Conservation (phyloP, 352 stramenopile genomes). For the Elongisporangium prolatum region DNA sequence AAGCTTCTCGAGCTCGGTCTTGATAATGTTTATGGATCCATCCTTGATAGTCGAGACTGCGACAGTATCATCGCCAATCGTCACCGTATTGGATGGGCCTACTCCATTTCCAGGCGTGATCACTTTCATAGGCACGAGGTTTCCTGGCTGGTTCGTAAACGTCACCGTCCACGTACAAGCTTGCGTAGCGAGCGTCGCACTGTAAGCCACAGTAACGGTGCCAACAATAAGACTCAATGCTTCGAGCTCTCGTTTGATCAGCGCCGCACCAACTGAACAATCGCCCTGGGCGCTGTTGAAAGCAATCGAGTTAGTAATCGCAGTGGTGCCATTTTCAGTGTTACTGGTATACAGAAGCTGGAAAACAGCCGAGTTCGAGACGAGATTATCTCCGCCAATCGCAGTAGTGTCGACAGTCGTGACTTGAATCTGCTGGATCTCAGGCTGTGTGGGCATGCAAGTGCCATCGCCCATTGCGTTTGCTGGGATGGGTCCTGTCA, state of each 20-base stretch:
- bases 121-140: constrained; percentile 72
- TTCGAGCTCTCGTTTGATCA: constrained; percentile 51
- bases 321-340: constrained; percentile 31
- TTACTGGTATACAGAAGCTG: constrained; percentile 86
- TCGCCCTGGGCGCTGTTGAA: constrained; percentile 76
- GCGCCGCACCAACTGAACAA: constrained; percentile 62
- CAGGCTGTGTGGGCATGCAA: constrained; percentile 58
- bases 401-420: constrained; percentile 89
- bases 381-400: constrained; percentile 82
- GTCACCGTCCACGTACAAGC: constrained; percentile 88
- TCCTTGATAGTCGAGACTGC: constrained; percentile 65
- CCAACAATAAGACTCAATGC: constrained; percentile 32
- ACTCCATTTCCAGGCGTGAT: constrained; percentile 34
- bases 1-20: constrained; percentile 91
- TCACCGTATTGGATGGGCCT: constrained; percentile 30
- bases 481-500: constrained; percentile 82
- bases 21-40: constrained; percentile 91
- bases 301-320: constrained; percentile 74
- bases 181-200: constrained; percentile 41
- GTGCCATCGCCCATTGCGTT: constrained; percentile 55
- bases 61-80: constrained; percentile 81
- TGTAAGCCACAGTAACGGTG: constrained; percentile 44
- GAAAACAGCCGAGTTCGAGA: constrained; percentile 84
- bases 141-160: constrained; percentile 86
- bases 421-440: constrained; percentile 90